Evolutionary conservation across 176 grass and related monocot species (phyloP).

Genomic region (Olyra latifolia): DNA sequence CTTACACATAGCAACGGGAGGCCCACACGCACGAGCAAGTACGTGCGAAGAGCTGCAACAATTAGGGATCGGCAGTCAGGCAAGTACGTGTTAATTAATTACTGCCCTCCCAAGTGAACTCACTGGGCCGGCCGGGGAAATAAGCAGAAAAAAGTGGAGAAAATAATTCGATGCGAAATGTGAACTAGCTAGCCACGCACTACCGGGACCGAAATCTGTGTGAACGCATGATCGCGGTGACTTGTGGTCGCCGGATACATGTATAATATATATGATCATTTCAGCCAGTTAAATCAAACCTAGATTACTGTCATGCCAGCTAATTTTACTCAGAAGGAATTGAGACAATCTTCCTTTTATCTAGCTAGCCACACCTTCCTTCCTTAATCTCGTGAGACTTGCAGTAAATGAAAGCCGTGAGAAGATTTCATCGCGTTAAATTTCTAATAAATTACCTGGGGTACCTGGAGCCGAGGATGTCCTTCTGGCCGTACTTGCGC

Average conservation of each 20-base stretch:
- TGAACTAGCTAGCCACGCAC: neutral
- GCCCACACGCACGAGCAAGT: neutral
- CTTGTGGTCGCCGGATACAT: neutral
- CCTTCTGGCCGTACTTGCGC: slow-evolving; percentile 94
- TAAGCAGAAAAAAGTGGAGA: neutral
- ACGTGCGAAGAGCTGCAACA: neutral
- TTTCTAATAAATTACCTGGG: slow-evolving; percentile 49
- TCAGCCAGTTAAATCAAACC: neutral
- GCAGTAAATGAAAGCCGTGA: neutral
- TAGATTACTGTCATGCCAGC: neutral
- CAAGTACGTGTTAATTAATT: too few relatives aligned
- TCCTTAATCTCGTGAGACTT: too few relatives aligned
- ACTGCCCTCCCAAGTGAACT: neutral
- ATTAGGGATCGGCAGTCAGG: neutral
- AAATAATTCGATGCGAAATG: slow-evolving; percentile 9
- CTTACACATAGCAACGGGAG: neutral
- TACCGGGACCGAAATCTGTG: neutral
- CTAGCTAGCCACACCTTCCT: too few relatives aligned
- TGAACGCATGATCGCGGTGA: slow-evolving; percentile 8
- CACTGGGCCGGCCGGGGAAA: too few relatives aligned
- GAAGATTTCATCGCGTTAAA: too few relatives aligned
- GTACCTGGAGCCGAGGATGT: slow-evolving; percentile 63
- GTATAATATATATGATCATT: neutral
- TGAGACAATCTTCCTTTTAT: neutral
- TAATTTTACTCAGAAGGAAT: neutral